Evolutionary conservation across 306 rosid genomes (phyloP).

Genomic region (Rosa lucieae): DNA sequence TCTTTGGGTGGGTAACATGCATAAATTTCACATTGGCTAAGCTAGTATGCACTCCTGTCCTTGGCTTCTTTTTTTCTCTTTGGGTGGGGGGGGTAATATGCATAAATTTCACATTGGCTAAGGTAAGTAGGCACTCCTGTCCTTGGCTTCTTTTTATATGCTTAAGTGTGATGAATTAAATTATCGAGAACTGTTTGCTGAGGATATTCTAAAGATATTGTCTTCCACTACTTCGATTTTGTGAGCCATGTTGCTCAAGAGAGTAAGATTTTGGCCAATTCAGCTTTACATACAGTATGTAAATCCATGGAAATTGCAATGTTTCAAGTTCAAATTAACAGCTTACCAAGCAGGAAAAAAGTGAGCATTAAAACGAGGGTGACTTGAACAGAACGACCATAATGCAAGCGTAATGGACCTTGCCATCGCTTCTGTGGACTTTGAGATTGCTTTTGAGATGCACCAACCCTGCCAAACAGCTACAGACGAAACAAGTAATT

Average conservation of each 20-base stretch:
- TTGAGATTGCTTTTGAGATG: slow-evolving; percentile 53
- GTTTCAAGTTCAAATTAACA: slow-evolving; percentile 26
- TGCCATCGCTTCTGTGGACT: slow-evolving; percentile 58
- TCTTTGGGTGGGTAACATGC: not conserved
- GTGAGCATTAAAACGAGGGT: slow-evolving; percentile 78
- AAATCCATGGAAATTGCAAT: not conserved
- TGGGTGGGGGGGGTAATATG: not conserved
- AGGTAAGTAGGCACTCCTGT: not conserved
- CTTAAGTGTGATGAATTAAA: not conserved
- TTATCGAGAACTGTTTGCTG: not conserved
- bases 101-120: not conserved
- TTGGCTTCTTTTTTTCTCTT: not conserved
- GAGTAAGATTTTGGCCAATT: not conserved
- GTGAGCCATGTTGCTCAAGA: not conserved
- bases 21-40: not conserved
- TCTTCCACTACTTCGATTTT: not conserved
- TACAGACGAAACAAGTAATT: slow-evolving; percentile 32
- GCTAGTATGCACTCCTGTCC: not conserved
- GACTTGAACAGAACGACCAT: slow-evolving; percentile 64
- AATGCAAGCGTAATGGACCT: slow-evolving; percentile 45
- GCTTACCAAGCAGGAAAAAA: slow-evolving; percentile 77
- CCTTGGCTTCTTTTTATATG: not conserved
- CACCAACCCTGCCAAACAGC: slow-evolving; percentile 50
- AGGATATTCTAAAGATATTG: not conserved
- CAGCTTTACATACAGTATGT: not conserved